Conservation (phyloP, 768 basidiomycete species). For the Boletus huronensis region DNA sequence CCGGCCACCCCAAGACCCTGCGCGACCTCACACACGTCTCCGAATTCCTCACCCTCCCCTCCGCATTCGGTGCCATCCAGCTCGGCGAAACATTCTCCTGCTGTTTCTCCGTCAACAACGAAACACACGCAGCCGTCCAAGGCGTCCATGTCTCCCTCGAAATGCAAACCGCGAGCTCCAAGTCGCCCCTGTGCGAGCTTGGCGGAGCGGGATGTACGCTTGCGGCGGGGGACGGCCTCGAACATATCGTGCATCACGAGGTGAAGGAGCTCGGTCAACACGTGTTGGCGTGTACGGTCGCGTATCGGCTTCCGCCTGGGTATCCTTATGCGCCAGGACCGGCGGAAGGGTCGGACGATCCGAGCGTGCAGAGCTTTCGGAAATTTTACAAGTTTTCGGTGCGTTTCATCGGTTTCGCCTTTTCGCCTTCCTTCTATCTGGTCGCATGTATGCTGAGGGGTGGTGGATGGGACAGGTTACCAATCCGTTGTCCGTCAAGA, state of each 20-base stretch:
- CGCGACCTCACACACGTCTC: constrained; percentile 78
- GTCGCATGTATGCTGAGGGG: background rate
- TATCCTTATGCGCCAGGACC: constrained; percentile 48
- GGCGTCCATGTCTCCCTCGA: constrained; percentile 70
- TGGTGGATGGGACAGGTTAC: constrained; percentile 62
- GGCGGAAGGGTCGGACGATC: constrained; percentile 50
- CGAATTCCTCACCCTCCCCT: constrained; percentile 75
- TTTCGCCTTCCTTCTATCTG: background rate
- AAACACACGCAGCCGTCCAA: constrained; percentile 58
- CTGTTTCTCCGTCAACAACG: constrained; percentile 80
- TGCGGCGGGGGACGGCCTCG: constrained; percentile 54
- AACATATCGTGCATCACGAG: constrained; percentile 75
- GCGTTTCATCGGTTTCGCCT: constrained; percentile 29
- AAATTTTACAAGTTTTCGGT: constrained; percentile 93
- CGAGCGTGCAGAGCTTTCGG: constrained; percentile 64
- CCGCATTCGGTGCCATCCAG: constrained; percentile 82
- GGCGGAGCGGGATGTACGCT: constrained; percentile 53
- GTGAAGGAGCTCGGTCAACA: constrained; percentile 94
- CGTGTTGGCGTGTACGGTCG: constrained; percentile 80
- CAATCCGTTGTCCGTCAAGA: constrained; percentile 94
- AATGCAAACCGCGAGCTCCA: constrained; percentile 77
- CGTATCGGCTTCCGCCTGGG: constrained; percentile 69
- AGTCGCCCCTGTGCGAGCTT: constrained; percentile 58
- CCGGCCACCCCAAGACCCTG: constrained; percentile 78
- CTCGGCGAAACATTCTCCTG: constrained; percentile 87